These are phyloP conservation scores for Pelargonium australe DNA, from an alignment of 441 rosid genomes.

Conservation along the genomic window DNA sequence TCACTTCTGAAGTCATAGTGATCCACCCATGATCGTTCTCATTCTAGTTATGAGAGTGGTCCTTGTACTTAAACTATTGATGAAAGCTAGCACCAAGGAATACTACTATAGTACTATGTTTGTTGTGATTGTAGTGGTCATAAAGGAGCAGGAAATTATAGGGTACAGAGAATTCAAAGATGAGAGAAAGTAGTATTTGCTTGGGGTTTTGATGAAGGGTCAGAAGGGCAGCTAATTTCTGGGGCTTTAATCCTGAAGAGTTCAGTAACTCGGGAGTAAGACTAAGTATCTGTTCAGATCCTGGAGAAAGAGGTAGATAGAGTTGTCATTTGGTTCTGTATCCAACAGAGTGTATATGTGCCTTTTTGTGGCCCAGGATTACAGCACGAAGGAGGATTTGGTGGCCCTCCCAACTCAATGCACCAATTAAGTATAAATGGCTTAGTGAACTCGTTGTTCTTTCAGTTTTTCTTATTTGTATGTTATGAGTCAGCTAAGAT, in stretches of 20 bases:
- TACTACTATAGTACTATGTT: no score
- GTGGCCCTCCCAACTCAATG: no score
- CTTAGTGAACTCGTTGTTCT: background rate
- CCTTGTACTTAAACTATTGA: background rate
- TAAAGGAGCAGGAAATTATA: background rate
- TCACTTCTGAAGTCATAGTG: background rate
- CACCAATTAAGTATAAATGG: background rate
- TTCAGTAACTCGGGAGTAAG: background rate
- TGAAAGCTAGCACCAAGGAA: background rate
- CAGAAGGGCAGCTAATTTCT: background rate
- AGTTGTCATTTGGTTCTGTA: background rate
- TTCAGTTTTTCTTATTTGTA: background rate
- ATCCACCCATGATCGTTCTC: background rate
- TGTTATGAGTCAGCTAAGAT: background rate
- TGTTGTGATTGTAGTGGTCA: background rate
- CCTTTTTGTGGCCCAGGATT: background rate
- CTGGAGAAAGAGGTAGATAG: background rate
- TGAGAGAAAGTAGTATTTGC: background rate
- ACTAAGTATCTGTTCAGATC: conserved; percentile 1
- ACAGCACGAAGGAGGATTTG: no score
- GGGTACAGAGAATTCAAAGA: background rate
- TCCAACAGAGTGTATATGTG: background rate
- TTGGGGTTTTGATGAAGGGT: background rate
- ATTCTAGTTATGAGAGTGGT: background rate
- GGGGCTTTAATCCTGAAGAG: background rate